Base-by-base conservation (phyloP, 305 asterid genomes). In the Fraxinus latifolia region DNA sequence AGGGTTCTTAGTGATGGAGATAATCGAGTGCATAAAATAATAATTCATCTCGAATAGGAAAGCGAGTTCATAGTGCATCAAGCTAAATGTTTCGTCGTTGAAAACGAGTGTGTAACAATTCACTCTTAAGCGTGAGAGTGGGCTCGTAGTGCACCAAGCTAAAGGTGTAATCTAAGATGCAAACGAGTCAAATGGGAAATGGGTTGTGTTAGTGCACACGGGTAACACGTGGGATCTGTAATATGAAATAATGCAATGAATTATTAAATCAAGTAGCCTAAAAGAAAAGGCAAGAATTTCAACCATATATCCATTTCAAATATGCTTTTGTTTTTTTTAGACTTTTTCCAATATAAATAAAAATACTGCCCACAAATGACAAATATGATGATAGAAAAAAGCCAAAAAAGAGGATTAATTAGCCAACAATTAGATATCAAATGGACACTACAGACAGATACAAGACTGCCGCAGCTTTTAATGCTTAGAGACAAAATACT, bases 401-500 rank as follows among this genome's bases (percentile, higher is more conserved):
- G 14, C 29, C 0, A 62, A 23, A 23, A 62, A 9, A 25, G 8
- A 8, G 34, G 12, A 58, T 55, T 55, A 55, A 7, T n/a, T 19
- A 17, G 27, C 27, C 8, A 55, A 7, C 14, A 23, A 23, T 62
- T 23, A 62, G 71, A 23, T 19, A 2, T 60, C 15, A 19, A 62
- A 21, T 23, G 3, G 14, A 62, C n/a, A 62, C 1, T 62, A 21
- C 17, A 32, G 83, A 74, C 77, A 85, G 53, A 73, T 83, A 83
- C 80, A 82, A 84, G 73, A 65, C 15, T 78, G 85, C 82, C 50
- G 82, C 77, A 65, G 71, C 32, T 15, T 62, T 76, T 39, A 77
- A 50, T 31, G 71, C 76, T 47, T 31, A 73, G 42, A 42, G 83
- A 81, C 85, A 85, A 81, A 86, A 83, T 84, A 82, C 78, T 47